phyloP scores from a whole-genome alignment of 495 filamentous ascomycete genomes.

The Thozetella sp. region DNA sequence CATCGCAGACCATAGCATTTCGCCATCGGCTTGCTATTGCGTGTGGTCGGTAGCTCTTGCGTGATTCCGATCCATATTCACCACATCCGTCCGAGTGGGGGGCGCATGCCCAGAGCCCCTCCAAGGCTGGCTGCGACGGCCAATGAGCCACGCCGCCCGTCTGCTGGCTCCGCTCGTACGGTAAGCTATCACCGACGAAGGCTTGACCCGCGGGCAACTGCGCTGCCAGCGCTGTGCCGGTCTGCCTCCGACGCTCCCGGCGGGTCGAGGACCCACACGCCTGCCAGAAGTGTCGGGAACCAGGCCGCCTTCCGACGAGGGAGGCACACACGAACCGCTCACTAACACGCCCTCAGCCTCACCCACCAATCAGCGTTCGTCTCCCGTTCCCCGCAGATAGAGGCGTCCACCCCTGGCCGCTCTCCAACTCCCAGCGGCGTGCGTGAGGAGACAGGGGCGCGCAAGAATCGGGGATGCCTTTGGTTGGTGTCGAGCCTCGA shows the following conservation, averaged over 20 bases:
- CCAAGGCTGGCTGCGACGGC: too few species aligned
- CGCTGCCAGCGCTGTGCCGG: too few species aligned
- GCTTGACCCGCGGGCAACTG: too few species aligned
- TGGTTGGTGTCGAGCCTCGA: neutral
- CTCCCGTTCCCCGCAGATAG: neutral
- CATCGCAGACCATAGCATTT: neutral
- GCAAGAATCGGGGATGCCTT: neutral
- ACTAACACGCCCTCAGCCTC: too few species aligned
- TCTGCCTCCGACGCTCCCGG: neutral
- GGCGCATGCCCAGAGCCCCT: too few species aligned
- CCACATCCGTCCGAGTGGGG: neutral
- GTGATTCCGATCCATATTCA: slow-evolving; percentile 3
- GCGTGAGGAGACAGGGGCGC: neutral
- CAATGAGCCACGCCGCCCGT: too few species aligned
- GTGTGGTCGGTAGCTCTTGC: slow-evolving; percentile 1
- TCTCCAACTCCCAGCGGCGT: too few species aligned
- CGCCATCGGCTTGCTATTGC: neutral
- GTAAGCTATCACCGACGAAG: too few species aligned
- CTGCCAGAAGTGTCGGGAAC: neutral
- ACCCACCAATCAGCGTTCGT: neutral
- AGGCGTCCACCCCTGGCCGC: too few species aligned
- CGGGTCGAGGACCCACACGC: neutral
- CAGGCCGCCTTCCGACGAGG: neutral
- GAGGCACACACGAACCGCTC: too few species aligned
- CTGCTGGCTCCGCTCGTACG: too few species aligned